Evolutionary conservation across 2,329 filamentous ascomycete species (phyloP).

Genomic region (Epichloe coenophiala): DNA sequence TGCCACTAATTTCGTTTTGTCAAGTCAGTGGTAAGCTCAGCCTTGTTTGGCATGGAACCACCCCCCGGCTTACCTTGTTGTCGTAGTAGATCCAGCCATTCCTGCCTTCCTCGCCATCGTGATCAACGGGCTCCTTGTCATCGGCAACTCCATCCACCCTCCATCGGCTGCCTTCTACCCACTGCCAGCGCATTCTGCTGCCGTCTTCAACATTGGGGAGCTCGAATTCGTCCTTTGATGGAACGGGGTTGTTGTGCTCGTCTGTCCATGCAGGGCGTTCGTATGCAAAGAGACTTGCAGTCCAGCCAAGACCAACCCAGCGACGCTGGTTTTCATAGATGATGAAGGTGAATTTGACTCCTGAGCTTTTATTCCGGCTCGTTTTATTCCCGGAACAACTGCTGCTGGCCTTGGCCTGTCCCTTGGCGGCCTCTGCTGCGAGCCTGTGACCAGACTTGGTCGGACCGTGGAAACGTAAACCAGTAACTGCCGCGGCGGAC

Average conservation of each 20-base stretch:
- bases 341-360: constrained; percentile 91
- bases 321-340: constrained; percentile 92
- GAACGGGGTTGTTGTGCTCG: constrained; percentile 75
- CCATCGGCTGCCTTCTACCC: constrained; percentile 81
- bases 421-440: constrained; percentile 12
- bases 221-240: constrained; percentile 57
- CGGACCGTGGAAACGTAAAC: constrained; percentile 54
- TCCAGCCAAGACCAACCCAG: constrained; percentile 94
- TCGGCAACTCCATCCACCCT: constrained; percentile 62
- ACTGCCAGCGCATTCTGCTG: constrained; percentile 48
- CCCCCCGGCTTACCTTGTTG: constrained; percentile 59
- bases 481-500: constrained; percentile 61
- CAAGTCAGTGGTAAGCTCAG: constrained; percentile 3
- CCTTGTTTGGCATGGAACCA: too few relatives aligned
- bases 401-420: constrained; percentile 11
- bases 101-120: constrained; percentile 46
- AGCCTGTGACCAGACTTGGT: constrained; percentile 18
- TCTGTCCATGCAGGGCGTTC: constrained; percentile 90
- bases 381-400: constrained; percentile 14
- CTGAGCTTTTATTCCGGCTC: constrained; percentile 43
- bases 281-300: constrained; percentile 77
- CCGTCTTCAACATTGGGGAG: constrained; percentile 48
- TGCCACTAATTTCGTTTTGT: constrained; percentile 55
- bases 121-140: constrained; percentile 29
- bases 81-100: constrained; percentile 97